Conservation (phyloP, 2,329 filamentous ascomycete species). For the Aspergillus oerlinghausenensis region DNA sequence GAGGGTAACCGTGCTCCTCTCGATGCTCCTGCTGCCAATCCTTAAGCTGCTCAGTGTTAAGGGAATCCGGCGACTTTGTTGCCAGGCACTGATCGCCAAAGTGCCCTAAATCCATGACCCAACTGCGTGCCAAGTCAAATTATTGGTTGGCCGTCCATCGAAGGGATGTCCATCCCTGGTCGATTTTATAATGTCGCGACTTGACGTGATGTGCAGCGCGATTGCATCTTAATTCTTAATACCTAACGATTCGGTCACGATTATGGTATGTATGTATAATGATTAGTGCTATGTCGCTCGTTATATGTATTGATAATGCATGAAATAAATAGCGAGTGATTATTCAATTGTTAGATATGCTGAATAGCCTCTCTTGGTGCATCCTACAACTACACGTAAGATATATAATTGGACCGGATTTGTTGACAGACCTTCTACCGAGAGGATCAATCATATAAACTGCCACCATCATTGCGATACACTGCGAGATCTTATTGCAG, state of each 20-base stretch:
- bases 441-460: neutral
- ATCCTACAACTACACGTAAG: neutral
- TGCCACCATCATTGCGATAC: neutral
- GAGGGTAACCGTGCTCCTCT: neutral
- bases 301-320: neutral
- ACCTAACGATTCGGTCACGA: neutral
- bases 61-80: neutral
- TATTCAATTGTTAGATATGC: too few species aligned
- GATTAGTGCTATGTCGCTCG: neutral
- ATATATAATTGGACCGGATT: neutral
- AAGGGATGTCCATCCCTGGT: neutral
- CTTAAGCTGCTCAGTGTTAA: neutral
- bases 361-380: too few species aligned
- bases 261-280: neutral
- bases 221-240: neutral
- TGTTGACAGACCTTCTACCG: too few species aligned
- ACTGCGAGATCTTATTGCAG: neutral
- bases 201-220: neutral
- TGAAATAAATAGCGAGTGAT: neutral
- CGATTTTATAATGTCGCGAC: neutral
- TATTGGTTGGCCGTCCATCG: neutral
- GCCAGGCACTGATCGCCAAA: neutral
- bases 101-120: neutral
- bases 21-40: neutral
- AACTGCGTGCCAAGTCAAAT: neutral